Base-by-base conservation (phyloP, 202 grass and related monocot genomes). In the Tripidium arundinaceum region DNA sequence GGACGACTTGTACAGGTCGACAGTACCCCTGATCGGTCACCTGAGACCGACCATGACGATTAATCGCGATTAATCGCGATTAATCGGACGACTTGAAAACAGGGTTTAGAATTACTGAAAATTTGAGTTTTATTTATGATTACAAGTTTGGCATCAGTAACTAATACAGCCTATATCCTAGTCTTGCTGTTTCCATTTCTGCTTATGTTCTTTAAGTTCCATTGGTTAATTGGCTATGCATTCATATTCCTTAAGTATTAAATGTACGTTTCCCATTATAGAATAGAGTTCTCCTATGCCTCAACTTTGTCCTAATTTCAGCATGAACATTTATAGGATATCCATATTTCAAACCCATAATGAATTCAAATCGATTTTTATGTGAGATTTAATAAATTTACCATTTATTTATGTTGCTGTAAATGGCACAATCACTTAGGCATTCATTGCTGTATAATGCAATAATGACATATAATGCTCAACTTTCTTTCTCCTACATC, bases 111-210 rank as follows among this genome's bases (percentile, higher is more conserved):
- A 74, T 40, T 12, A 37, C 15, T 66, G 21, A 67, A 39, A 1
- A 73, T 45, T 64, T 50, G 16, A 18, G 11, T 59, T 77, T 52
- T 11, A 26, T 45, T 50, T 13, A 7, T 72, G 33, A 45, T 31
- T n/a, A 31, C 19, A 33, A 55, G 7, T 71, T 42, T 59, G 49
- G 21, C 22, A 52, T 25, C 52, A 26, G 41, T 70, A 70, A 25
- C 13, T 65, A 24, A 52, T 68, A n/a, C n/a, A 15, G 15, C 33
- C 8, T 63, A 65, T 82, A 38, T 45, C 55, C 24, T 45, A 28
- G 66, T 45, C 5, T 68, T 11, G 57, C 18, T 4, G 68, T 33
- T 86, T 77, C 37, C 2, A 25, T 84, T 80, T 84, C 33, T 81
- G 55, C 64, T 18, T 58, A 45, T 65, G 33, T 66, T 52, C 13